Conservation (phyloP, 2,329 filamentous ascomycete genomes). For the Bisporella sp. region DNA sequence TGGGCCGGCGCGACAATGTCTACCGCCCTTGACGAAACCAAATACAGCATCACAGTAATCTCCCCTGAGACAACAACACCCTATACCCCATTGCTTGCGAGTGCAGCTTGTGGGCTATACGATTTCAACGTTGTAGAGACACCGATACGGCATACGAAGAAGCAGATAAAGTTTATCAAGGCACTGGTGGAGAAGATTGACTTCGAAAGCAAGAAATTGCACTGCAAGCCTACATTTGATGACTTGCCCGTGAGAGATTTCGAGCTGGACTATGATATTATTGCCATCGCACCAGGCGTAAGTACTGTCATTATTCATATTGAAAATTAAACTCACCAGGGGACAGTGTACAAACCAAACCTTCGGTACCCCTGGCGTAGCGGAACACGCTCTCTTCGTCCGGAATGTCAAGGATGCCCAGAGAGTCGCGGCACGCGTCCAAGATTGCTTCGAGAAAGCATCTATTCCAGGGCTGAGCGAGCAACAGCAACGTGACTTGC, state of each 20-base stretch:
- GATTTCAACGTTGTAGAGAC: conserved; percentile 37
- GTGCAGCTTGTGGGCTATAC: conserved; percentile 37
- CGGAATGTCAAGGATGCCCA: conserved; percentile 22
- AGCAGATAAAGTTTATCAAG: conserved; percentile 31
- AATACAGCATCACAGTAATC: conserved; percentile 34
- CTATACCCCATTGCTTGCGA: conserved; percentile 38
- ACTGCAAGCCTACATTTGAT: conserved; percentile 31
- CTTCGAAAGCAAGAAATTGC: conserved; percentile 27
- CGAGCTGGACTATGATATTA: conserved; percentile 32
- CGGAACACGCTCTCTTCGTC: conserved; percentile 17
- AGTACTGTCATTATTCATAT: background rate
- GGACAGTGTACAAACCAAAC: conserved; percentile 23
- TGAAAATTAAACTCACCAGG: background rate
- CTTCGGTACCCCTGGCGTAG: conserved; percentile 16
- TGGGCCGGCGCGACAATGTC: conserved; percentile 29
- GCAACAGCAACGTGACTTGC: conserved; percentile 48
- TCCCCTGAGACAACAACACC: conserved; percentile 34
- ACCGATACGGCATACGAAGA: conserved; percentile 31
- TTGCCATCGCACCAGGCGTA: conserved; percentile 34
- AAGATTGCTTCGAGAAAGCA: conserved; percentile 51
- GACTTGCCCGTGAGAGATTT: conserved; percentile 25
- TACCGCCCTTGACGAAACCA: conserved; percentile 27
- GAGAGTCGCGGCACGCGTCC: conserved; percentile 23
- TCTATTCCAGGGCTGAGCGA: conserved; percentile 51
- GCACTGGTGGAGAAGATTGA: conserved; percentile 33